Conservation (phyloP, 176 grass and related monocot species). For the Bromus sterilis region DNA sequence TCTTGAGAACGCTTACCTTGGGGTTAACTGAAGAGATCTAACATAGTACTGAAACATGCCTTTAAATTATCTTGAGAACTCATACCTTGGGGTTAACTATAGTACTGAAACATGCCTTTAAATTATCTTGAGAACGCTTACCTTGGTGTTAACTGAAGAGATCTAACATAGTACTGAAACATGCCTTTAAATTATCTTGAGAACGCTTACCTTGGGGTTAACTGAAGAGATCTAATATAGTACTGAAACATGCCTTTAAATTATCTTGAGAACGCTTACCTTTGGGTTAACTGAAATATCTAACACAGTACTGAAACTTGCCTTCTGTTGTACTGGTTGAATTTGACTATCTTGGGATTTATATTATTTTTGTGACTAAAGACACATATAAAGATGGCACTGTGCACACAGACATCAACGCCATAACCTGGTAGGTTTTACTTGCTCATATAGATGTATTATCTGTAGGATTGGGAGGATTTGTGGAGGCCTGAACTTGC, state of each 20-base stretch:
- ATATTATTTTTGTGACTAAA: neutral
- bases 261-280: too few species aligned
- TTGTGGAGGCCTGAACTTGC: slow-evolving; percentile 88
- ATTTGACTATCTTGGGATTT: neutral
- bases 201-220: neutral
- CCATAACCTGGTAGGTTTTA: neutral
- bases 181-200: too few species aligned
- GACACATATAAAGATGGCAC: neutral
- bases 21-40: neutral
- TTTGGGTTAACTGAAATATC: neutral
- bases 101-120: too few species aligned
- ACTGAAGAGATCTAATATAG: too few species aligned
- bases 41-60: neutral
- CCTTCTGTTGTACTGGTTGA: neutral
- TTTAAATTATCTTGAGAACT: too few species aligned
- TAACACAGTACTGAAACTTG: neutral
- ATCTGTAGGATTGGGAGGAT: slow-evolving; percentile 76
- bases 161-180: too few species aligned
- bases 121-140: too few species aligned
- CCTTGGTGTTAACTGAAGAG: too few species aligned
- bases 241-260: too few species aligned
- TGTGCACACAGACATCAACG: neutral
- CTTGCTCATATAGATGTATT: neutral
- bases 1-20: neutral
- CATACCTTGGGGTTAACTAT: too few species aligned